Evolutionary conservation across 2,329 filamentous ascomycete genomes (phyloP), one percentile per base, ranked within the genome.

Genomic region (Colletotrichum eremochloae): DNA sequence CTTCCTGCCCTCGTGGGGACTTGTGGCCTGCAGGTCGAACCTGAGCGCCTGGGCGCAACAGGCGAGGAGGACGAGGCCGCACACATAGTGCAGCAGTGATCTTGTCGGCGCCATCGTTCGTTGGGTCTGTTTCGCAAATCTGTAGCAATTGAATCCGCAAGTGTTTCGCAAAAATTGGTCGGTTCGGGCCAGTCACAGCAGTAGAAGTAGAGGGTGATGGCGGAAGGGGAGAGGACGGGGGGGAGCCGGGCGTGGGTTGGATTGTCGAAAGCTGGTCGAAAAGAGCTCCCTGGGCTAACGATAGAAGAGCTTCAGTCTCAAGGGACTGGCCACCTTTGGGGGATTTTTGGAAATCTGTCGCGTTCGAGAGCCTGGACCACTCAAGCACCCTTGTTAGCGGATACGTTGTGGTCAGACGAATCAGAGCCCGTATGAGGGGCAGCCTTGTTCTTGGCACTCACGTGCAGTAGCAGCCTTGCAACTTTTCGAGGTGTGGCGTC

Each of bases 21-120:
- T 83, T 75, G 91, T 88, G 56, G 95, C 94, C 78, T 90, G 84
- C 74, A 99, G 90, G 79, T 99, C 96, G 88, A 99, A 98, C 86
- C 97, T 98, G 79, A 99, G 91, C 72, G 95, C 95, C 76, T 87
- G 83, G 75, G 86, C 84, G 75, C 84, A 84, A 72, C 85, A 84
- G 75, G 87, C 82, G 71, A 91, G 82, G 68, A 91, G 82, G 75
- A 91, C 81, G 63, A 91, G 78, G 81, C 87, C 85, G 84, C 86
- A 90, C 81, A 91, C 78, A 78, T 85, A 86, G 81, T 87, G 88
- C 85, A 91, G 84, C 78, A 90, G 79, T 74, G 85, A 86, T 80
- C 81, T 82, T 77, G 84, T 81, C 76, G 82, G 79, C 75, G 86
- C 85, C 88, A 90, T 90, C 77, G 76, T 71, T 56, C 56, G 24